phyloP scores from a whole-genome alignment of 1,284 basidiomycete species.

The Anthracocystis walkeri region DNA sequence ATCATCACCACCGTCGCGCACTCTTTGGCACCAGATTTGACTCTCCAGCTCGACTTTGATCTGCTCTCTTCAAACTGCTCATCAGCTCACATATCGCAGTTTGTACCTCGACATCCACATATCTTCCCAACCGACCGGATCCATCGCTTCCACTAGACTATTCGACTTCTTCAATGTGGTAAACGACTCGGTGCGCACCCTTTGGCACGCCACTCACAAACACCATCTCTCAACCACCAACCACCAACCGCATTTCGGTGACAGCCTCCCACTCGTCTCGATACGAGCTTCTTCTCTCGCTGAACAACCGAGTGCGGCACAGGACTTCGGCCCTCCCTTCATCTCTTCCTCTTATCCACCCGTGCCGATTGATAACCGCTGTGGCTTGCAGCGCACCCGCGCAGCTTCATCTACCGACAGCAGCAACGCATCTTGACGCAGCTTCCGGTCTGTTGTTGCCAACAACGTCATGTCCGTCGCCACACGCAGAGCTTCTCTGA shows the following conservation, averaged over 20 bases:
- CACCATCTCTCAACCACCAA: background rate
- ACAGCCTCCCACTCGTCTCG: background rate
- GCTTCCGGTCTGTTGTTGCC: background rate
- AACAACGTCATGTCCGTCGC: constrained; percentile 37
- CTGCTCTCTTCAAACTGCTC: background rate
- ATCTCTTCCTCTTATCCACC: background rate
- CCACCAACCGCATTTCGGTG: background rate
- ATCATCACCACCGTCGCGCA: background rate
- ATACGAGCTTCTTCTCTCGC: constrained; percentile 3
- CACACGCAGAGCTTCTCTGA: constrained; percentile 39
- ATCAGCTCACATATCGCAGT: background rate
- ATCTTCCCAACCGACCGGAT: background rate
- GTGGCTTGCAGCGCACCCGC: constrained; percentile 6
- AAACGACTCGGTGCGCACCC: background rate
- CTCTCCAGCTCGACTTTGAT: background rate
- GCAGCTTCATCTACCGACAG: constrained; percentile 7
- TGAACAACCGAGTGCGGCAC: too few relatives aligned
- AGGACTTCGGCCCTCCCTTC: background rate
- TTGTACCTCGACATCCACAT: background rate
- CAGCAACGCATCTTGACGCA: background rate
- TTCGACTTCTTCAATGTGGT: constrained; percentile 1
- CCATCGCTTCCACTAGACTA: background rate
- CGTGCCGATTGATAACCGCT: constrained; percentile 5
- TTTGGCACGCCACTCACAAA: constrained; percentile 1
- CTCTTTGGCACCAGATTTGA: background rate